Base-by-base conservation (phyloP, 148 eudicot genomes). In the Rheum nobile region DNA sequence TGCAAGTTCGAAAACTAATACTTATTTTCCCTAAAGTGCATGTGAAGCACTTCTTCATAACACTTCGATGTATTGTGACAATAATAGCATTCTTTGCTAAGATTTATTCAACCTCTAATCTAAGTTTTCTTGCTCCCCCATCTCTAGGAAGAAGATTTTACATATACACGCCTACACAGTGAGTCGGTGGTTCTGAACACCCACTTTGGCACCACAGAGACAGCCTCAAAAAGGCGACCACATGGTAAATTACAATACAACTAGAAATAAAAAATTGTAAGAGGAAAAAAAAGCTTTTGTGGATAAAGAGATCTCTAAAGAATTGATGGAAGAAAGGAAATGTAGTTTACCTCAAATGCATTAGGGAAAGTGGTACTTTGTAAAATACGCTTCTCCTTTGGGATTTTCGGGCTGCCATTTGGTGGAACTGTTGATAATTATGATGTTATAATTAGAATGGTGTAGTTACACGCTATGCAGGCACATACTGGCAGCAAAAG, bases 341-440 rank as follows among this genome's bases (percentile, higher is more conserved):
- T 65, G 31, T 31, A 32, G 39, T 34, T 32, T 75, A 88, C 96
- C 93, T 90, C 87, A 78, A 88, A 86, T 63, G 85, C 96, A 76
- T 52, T 75, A 24, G 96, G 90, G 76, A 92, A 90, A 71, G 87
- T 90, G 41, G 89, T 76, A 61, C 79, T 76, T 42, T 77, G 73
- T 38, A 81, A 67, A 79, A 85, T 74, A 26, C 65, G 85, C 71
- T 83, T 85, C 80, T 84, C 87, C 59, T 72, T 21, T 54, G 82
- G 75, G 39, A 79, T 82, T 50, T 82, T 84, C 26, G 70, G 84
- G 72, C 35, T 69, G 75, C 76, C 75, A 83, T 85, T 81, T 46
- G 82, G 74, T 19, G 75, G 24, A 82, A 69, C 78, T 84, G 81
- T 76, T 65, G 34, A 57, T 28, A 57, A 54, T 57, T 34, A 65